Evolutionary conservation across 495 filamentous ascomycete species (phyloP).

Genomic region (Halenospora varia): DNA sequence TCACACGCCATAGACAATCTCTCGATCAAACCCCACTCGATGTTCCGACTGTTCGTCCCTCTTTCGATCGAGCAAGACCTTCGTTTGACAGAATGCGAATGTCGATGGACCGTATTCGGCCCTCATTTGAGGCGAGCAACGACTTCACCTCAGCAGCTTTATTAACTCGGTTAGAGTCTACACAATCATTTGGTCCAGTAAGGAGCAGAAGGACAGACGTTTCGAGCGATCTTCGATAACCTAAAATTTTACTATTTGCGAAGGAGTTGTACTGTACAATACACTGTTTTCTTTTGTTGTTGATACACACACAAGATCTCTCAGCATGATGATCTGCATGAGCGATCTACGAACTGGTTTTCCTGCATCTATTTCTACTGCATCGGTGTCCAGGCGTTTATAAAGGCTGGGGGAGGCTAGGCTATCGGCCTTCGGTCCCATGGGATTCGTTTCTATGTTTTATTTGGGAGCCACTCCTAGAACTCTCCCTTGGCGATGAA

Average conservation of each 20-base stretch:
- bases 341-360: slow-evolving; percentile 24
- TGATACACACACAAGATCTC: slow-evolving; percentile 19
- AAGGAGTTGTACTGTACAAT: slow-evolving; percentile 15
- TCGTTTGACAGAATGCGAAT: slow-evolving; percentile 68
- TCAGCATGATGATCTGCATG: slow-evolving; percentile 27
- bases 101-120: slow-evolving; percentile 70
- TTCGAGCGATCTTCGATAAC: slow-evolving; percentile 9
- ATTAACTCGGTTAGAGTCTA: slow-evolving; percentile 78
- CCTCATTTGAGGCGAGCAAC: slow-evolving; percentile 76
- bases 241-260: slow-evolving; percentile 2
- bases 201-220: slow-evolving; percentile 18
- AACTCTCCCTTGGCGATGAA: slow-evolving; percentile 14
- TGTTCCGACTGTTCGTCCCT: slow-evolving; percentile 55
- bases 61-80: too few relatives aligned
- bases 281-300: slow-evolving; percentile 21
- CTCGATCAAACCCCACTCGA: slow-evolving; percentile 27
- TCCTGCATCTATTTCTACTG: slow-evolving; percentile 21
- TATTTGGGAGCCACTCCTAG: slow-evolving; percentile 5
- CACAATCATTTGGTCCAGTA: slow-evolving; percentile 37
- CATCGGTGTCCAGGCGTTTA: slow-evolving; percentile 21
- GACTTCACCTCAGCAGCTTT: slow-evolving; percentile 89
- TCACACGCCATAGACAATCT: slow-evolving; percentile 56
- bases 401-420: neutral
- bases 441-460: slow-evolving; percentile 1
- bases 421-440: neutral